Base-by-base conservation (phyloP, 2,329 filamentous ascomycete genomes). In the Aspergillus eucalypticola region DNA sequence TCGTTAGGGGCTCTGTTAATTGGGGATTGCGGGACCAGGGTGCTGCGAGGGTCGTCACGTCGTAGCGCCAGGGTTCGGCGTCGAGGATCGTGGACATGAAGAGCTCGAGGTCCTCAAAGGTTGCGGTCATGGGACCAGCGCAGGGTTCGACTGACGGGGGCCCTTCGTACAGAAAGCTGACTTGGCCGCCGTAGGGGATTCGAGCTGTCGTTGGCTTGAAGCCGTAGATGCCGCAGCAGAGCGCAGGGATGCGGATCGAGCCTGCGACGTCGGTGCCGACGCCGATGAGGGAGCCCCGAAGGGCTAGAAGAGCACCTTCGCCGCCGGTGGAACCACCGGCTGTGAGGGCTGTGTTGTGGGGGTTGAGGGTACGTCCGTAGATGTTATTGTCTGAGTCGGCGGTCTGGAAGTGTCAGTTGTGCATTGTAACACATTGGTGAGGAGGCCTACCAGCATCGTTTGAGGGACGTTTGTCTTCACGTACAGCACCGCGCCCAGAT, bases 51-150 rank as follows among this genome's bases (percentile, higher is more conserved):
- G 74, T 77, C 0, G 73, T 72, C 0, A 73, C 68, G 39, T 86
- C 83, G 25, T 80, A 76, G 2, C 65, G 65, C 80, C 81, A 84
- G 0, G 82, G 78, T 0, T 78, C 65, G 1, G 73, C 71, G 2
- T 69, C 63, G 0, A 81, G 60, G 0, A 84, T 71, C 0, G 74
- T 71, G 3, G 74, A 74, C 70, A 85, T 73, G 27, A 73, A 66
- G 0, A 73, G 56, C 29, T 65, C 60, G 13, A 72, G 21, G 44
- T 73, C 70, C 1, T 52, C 39, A 1, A 67, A 17, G 11, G 38
- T 59, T 8, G 63, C 60, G 2, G 54, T 51, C 2, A 66, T 57
- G 10, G 64, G 64, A 4, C 64, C 64, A 1, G 64, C 62, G 1
- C 62, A 56, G 32, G 62, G 60, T 3, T 49, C 55, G 6, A 64